Conservation (phyloP, 2,329 filamentous ascomycete genomes). For the Lomentospora prolificans region DNA sequence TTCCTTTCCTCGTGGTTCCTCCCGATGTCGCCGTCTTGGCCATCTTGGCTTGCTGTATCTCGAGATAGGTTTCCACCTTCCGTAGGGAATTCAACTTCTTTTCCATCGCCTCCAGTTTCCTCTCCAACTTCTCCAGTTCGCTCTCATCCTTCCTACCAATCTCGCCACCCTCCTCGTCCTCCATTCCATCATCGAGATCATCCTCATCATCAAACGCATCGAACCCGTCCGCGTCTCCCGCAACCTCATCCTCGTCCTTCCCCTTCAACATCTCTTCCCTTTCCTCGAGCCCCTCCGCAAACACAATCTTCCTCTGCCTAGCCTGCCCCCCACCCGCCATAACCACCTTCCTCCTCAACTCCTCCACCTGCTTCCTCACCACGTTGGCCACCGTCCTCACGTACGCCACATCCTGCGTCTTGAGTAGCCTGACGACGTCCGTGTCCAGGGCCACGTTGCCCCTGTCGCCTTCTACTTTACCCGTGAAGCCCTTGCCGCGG, state of each 20-base stretch:
- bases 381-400: conserved; percentile 53
- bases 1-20: conserved; percentile 48
- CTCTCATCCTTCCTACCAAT: conserved; percentile 14
- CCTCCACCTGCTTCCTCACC: conserved; percentile 45
- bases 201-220: conserved; percentile 24
- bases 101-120: conserved; percentile 38
- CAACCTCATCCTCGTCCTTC: conserved; percentile 26
- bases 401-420: conserved; percentile 61
- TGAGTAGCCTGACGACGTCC: conserved; percentile 52
- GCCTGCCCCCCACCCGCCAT: conserved; percentile 20
- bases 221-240: conserved; percentile 21
- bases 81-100: conserved; percentile 45
- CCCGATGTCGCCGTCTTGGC: conserved; percentile 54
- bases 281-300: conserved; percentile 21
- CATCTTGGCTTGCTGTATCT: conserved; percentile 52
- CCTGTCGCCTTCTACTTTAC: conserved; percentile 47
- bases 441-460: conserved; percentile 45
- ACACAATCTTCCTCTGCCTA: conserved; percentile 31
- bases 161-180: conserved; percentile 14
- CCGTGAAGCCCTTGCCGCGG: conserved; percentile 40
- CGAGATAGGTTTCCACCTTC: conserved; percentile 47
- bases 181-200: conserved; percentile 18
- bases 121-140: conserved; percentile 32
- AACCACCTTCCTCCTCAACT: conserved; percentile 43
- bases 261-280: conserved; percentile 21